Base-by-base conservation (phyloP, 2,329 filamentous ascomycete genomes). In the Thelonectria blattea region DNA sequence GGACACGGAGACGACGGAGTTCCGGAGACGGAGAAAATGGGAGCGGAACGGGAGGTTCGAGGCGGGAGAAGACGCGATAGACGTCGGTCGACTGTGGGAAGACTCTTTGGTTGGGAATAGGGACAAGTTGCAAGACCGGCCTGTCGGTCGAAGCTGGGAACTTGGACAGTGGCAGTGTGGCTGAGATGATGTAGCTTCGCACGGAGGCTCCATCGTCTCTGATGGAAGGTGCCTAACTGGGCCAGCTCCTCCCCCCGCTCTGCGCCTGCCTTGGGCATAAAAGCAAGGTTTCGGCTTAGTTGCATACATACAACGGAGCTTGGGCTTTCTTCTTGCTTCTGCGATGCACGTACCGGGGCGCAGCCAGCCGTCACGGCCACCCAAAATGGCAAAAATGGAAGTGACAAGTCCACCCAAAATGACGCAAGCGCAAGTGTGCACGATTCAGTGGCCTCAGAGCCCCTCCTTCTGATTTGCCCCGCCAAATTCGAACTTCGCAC, bases 161-260 rank as follows among this genome's bases (percentile, higher is more conserved):
- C 56, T 56, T 60, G 58, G 63, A 50, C 46, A 62, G 61, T 63
- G 63, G 59, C 51, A 60, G 50, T 68, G 68, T 70, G 68, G 68
- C 67, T 71, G 65, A 47, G 45, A 68, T 70, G 68, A 68, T 68
- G 66, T 62, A 68, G 64, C 65, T 71, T 56, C 58, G 47, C 58
- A 56, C 50, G 59, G 56, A 30, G 51, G 45, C 60, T 66, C 54
- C 58, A 64, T 24, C 11, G 8, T 37, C 15, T 37, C 34, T 37
- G 34, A 37, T 37, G 15, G 58, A 55, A 56, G 47, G 50, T 61
- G 60, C 64, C 60, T 63, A 62, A 67, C 47, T 62, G 64, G 51
- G 22, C 22, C 27, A 30, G 27, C 27, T 30, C 27, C 27, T 24
- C 22, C 27, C 27, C 27, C 27, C 27, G 27, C 27, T 30, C 27